Evolutionary conservation across 345 rosid species (phyloP).

Genomic region (Camelina neglecta): DNA sequence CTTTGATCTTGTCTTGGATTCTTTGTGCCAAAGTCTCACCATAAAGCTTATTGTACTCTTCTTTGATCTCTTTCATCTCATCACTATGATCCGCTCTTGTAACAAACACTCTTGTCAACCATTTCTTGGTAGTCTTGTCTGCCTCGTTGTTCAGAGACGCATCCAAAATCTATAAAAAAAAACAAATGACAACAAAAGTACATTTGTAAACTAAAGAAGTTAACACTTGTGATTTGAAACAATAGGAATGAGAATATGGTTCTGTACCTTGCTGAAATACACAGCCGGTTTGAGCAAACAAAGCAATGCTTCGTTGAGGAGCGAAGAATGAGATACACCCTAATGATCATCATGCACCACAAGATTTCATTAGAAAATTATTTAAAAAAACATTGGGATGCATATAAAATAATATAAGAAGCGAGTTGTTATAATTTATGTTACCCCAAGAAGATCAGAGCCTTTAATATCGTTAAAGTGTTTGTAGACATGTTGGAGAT

Average conservation of each 20-base stretch:
- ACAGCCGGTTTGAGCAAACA: constrained; percentile 66
- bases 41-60: constrained; percentile 49
- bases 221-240: background rate
- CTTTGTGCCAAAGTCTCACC: constrained; percentile 55
- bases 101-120: constrained; percentile 71
- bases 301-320: constrained; percentile 57
- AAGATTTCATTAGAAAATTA: constrained; percentile 2
- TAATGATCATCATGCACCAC: constrained; percentile 38
- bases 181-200: constrained; percentile 18
- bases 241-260: background rate
- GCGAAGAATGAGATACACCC: constrained; percentile 56
- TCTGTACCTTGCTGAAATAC: constrained; percentile 73
- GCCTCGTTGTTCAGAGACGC: constrained; percentile 56
- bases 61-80: constrained; percentile 62
- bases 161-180: constrained; percentile 59
- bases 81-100: constrained; percentile 62
- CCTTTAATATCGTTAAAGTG: constrained; percentile 58
- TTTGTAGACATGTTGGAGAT: constrained; percentile 57
- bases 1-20: constrained; percentile 62
- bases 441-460: constrained; percentile 59
- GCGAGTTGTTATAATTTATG: background rate
- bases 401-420: background rate
- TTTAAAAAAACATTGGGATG: background rate
- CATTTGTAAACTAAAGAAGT: background rate
- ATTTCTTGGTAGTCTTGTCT: constrained; percentile 60